Evolutionary conservation across 139 green algal species (phyloP), one percentile per base, ranked within the genome.

Genomic region (Chlorella sorokiniana): DNA sequence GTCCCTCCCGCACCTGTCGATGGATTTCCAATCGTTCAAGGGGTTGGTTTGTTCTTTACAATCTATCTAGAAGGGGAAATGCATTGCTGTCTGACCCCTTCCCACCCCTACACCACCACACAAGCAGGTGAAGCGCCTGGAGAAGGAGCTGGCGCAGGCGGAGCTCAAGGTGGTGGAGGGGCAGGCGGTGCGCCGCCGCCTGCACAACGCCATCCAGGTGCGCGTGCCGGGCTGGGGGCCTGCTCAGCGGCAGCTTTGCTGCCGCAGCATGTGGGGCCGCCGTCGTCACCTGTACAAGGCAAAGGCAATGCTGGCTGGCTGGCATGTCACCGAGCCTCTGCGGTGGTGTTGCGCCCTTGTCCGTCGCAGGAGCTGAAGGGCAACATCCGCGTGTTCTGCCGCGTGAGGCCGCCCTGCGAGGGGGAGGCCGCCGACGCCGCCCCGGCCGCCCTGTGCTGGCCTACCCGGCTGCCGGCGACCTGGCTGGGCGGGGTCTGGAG

Each of bases 381-480:
- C 76, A 98, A 98, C 81, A 96, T 98, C 69, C 93, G 94, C 4
- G 94, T 98, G 38, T 98, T 96, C 86, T 96, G 92, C 73, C 89
- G 94, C 0, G 85, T 98, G 38, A 78, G 87, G n/a, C 93, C 93
- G 0, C 65, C 59, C n/a, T 22, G 41, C 38, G 44, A 23, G 10
- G 64, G 68, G n/a, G 69, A 84, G 79, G 67, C 69, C 23, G 51
- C 67, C 1, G 78, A 88, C 41, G 72, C 85, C 6, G n/a, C 69
- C 81, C 79, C 9, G 64, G 77, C 23, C 27, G 37, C 25, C 44
- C 52, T 1, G 51, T 79, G 40, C 78, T 87, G 40, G 84, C 89
- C 29, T 80, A 82, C 54, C 86, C 87, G 69, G 38, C 81, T 11
- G 63, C 85, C 7, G 93, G 94, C 82, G 88, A 89, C 35, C 61